Evolutionary conservation across 75 land plant genomes (phyloP).

Genomic region (Pinus taeda): DNA sequence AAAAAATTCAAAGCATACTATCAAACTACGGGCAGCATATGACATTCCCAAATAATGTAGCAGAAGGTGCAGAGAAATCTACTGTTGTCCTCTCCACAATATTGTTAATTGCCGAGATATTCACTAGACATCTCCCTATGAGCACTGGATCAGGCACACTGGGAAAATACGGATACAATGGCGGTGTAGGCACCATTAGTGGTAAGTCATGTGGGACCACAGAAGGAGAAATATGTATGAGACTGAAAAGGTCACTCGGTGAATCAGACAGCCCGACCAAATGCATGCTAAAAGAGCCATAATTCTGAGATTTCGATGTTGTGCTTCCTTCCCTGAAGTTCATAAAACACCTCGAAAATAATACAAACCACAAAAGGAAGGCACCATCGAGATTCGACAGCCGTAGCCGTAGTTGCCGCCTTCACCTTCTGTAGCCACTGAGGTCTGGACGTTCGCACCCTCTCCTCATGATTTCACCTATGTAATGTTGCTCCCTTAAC

Average conservation of each 20-base stretch:
- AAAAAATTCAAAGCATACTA: conserved; percentile 73
- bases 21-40: conserved; percentile 94
- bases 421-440: too few relatives aligned
- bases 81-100: conserved; percentile 66
- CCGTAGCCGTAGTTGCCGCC: too few relatives aligned
- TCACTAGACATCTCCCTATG: conserved; percentile 65
- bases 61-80: conserved; percentile 79
- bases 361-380: conserved; percentile 10
- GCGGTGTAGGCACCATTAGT: conserved; percentile 37
- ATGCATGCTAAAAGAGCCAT: conserved; percentile 11
- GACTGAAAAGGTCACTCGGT: conserved; percentile 52
- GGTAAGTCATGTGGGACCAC: conserved; percentile 42
- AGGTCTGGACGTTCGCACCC: too few relatives aligned
- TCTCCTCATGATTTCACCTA: too few relatives aligned
- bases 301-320: conserved; percentile 1
- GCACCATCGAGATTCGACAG: conserved; percentile 10
- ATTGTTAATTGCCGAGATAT: conserved; percentile 50
- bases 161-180: conserved; percentile 60
- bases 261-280: conserved; percentile 20
- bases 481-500: too few relatives aligned
- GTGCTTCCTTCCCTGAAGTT: conserved; percentile 20
- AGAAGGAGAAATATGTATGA: conserved; percentile 71
- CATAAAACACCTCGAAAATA: conserved; percentile 24
- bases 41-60: conserved; percentile 79
- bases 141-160: conserved; percentile 54